A percentile compares a stretch with the other conserved stretches of the same genome.
These are phyloP conservation scores for Lactarius deliciosus DNA, from an alignment of 768 basidiomycete genomes.

Conservation along the genomic window DNA sequence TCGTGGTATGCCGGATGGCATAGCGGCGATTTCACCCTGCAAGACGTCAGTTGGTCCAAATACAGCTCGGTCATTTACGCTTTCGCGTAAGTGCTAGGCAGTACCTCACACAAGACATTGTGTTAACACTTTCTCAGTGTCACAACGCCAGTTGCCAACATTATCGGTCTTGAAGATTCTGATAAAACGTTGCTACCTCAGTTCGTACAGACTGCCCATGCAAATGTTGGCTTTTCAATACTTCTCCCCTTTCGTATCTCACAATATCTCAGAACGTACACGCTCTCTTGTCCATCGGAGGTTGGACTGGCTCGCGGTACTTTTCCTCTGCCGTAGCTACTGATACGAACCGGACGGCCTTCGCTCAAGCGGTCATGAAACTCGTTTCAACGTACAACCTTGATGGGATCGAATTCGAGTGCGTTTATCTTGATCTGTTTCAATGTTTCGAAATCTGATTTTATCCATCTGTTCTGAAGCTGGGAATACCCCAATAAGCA, in stretches of 20 bases:
- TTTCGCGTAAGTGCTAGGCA: conserved; percentile 49
- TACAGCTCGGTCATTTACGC: conserved; percentile 71
- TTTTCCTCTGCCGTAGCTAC: conserved; percentile 63
- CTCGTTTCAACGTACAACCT: conserved; percentile 51
- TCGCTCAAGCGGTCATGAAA: conserved; percentile 56
- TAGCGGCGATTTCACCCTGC: conserved; percentile 46
- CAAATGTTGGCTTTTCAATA: conserved; percentile 35
- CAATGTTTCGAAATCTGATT: not conserved
- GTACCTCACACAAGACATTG: no score
- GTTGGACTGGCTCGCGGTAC: conserved; percentile 64
- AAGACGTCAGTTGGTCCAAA: conserved; percentile 59
- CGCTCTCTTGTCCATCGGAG: conserved; percentile 63
- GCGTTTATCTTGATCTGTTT: conserved; percentile 12
- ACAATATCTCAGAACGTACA: conserved; percentile 46
- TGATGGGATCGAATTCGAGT: conserved; percentile 54
- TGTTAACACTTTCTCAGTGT: conserved; percentile 30
- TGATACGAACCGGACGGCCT: conserved; percentile 55
- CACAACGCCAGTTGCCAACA: conserved; percentile 38
- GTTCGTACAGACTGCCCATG: conserved; percentile 51
- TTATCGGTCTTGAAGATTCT: conserved; percentile 41
- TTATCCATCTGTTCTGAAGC: conserved; percentile 39
- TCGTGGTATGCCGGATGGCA: conserved; percentile 76
- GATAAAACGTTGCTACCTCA: conserved; percentile 51
- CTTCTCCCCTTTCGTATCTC: not conserved
- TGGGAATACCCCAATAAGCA: conserved; percentile 81